Evolutionary conservation across 768 basidiomycete genomes (phyloP).

Genomic region (Lactarius pseudohatsudake): DNA sequence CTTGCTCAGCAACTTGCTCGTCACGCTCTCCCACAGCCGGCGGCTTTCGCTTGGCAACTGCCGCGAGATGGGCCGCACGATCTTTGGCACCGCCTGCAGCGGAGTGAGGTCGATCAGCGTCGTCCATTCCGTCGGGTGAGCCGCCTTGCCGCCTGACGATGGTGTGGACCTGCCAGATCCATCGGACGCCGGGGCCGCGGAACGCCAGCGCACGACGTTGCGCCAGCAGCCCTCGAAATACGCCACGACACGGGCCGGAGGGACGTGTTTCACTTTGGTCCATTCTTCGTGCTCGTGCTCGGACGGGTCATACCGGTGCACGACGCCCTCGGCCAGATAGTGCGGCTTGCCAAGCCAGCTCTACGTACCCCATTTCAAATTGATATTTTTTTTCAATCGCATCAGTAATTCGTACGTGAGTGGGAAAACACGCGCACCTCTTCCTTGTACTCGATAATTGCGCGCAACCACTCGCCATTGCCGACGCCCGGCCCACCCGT

Average conservation of each 20-base stretch:
- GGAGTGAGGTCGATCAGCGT: conserved; percentile 76
- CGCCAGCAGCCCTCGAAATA: conserved; percentile 89
- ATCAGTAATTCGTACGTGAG: not conserved
- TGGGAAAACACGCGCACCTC: conserved; percentile 56
- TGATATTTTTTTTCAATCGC: not conserved
- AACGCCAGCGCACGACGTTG: conserved; percentile 77
- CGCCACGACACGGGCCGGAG: conserved; percentile 71
- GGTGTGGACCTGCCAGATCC: not conserved
- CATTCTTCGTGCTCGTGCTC: conserved; percentile 64
- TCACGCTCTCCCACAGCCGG: conserved; percentile 85
- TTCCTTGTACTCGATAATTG: conserved; percentile 94
- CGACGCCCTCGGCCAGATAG: conserved; percentile 83
- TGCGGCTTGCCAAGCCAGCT: conserved; percentile 90
- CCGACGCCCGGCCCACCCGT: conserved; percentile 51
- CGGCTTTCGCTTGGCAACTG: conserved; percentile 83
- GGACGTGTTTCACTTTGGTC: conserved; percentile 90
- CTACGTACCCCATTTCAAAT: conserved; percentile 35
- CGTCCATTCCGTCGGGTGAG: conserved; percentile 46
- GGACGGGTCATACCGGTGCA: conserved; percentile 75
- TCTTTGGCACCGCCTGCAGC: conserved; percentile 75
- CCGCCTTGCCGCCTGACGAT: conserved; percentile 22
- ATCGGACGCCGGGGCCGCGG: conserved; percentile 34
- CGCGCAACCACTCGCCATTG: conserved; percentile 61
- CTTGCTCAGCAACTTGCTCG: conserved; percentile 70
- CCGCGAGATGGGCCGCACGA: conserved; percentile 74